A percentile compares a stretch with the other conserved stretches of the same genome.
These are phyloP conservation scores for Plasmodium coatneyi DNA, from an alignment of 169 alveolate species.

Conservation along the genomic window DNA sequence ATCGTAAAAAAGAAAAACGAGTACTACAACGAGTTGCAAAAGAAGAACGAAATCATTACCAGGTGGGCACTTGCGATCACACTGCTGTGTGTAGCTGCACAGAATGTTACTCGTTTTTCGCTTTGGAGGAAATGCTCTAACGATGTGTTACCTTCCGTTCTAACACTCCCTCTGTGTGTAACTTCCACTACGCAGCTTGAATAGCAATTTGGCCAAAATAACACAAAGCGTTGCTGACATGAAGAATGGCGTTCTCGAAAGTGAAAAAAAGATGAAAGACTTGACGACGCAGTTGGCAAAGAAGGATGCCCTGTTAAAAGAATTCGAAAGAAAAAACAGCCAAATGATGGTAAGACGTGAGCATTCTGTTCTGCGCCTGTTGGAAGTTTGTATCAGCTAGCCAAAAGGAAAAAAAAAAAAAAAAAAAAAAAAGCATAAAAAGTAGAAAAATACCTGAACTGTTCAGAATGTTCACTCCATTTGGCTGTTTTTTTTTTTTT, in stretches of 20 bases:
- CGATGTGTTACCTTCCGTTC: not conserved
- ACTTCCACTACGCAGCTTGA: conserved; percentile 17
- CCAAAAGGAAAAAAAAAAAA: not conserved
- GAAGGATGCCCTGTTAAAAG: conserved; percentile 30
- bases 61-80: not conserved
- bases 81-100: not conserved
- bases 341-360: not conserved
- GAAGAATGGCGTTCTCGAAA: conserved; percentile 46
- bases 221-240: conserved; percentile 51
- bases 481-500: conserved; percentile 21
- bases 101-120: not conserved
- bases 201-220: conserved; percentile 16
- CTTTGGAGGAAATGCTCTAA: not conserved
- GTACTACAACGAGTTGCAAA: conserved; percentile 32
- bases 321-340: conserved; percentile 14
- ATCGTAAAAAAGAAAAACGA: conserved; percentile 30
- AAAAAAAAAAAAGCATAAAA: not conserved
- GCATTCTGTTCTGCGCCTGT: not conserved
- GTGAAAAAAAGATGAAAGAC: conserved; percentile 16
- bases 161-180: not conserved
- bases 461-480: not conserved
- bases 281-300: conserved; percentile 14
- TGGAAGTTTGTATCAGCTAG: not conserved
- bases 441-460: not conserved
- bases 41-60: conserved; percentile 37